Base-by-base conservation (phyloP, 129 eudicot species). In the Helichrysum umbraculigerum region DNA sequence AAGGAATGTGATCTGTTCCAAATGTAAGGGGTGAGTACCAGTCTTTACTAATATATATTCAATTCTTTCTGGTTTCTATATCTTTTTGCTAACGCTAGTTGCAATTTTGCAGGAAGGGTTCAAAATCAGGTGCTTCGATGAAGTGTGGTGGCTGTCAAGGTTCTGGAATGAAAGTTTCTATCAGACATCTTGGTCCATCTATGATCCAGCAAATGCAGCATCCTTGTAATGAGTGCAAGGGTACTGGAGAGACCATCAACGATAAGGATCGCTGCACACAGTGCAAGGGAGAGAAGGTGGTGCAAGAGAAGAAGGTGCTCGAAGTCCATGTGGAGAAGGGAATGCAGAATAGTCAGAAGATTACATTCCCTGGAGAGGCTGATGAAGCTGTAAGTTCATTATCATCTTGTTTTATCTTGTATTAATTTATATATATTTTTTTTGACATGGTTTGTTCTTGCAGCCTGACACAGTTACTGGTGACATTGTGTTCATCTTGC, bases 71-170 rank as follows among this genome's bases (percentile, higher is more conserved):
- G 30, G 6, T 44, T 41, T 72, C 6, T 59, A 15, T 64, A 62
- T 4, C 33, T 12, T n/a, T n/a, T n/a, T n/a, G n/a, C n/a, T n/a
- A n/a, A n/a, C n/a, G n/a, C n/a, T n/a, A n/a, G n/a, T n/a, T 71
- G 7, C 14, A 57, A 15, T 66, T 51, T 81, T n/a, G 63, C 90
- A 90, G 96, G n/a, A 86, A 88, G 71, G 96, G 96, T 7, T 90
- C 96, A 4, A 87, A 90, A 21, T 90, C 93, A 0, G 96, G 96
- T 69, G 93, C 93, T 80, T 90, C 96, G 4, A 83, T 83, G 91
- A 88, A 74, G 39, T 90, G 96, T 76, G 34, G 86, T 33, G 96
- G 96, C n/a, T 90, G 93, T 52, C 89, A 90, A 80, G 96, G 96
- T 42, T 86, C 92, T 28, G n/a, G n/a, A n/a, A n/a, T n/a, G n/a